phyloP scores from a whole-genome alignment of 306 rosid genomes.

The Cercis canadensis region DNA sequence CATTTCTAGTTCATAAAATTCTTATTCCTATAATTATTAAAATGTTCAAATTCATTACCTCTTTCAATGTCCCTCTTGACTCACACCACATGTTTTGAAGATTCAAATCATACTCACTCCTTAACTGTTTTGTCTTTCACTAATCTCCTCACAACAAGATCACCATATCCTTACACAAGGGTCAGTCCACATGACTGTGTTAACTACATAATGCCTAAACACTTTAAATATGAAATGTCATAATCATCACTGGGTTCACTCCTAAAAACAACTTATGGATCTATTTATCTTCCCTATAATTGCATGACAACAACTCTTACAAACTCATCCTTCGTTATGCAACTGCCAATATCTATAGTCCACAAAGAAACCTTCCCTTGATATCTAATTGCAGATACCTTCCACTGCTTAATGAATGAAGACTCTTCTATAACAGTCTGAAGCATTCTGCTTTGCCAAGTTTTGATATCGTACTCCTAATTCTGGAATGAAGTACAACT shows the following conservation, averaged over 20 bases:
- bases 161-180: conserved; percentile 18
- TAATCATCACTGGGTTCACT: conserved; percentile 9
- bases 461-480: neutral
- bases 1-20: too few species aligned
- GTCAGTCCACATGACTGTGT: conserved; percentile 2
- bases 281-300: conserved; percentile 28
- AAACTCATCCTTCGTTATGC: conserved; percentile 9
- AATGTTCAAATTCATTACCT: too few species aligned
- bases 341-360: conserved; percentile 4
- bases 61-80: conserved; percentile 11
- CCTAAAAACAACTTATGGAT: conserved; percentile 17
- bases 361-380: conserved; percentile 6
- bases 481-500: conserved; percentile 16
- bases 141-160: conserved; percentile 13
- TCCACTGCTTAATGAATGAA: conserved; percentile 15
- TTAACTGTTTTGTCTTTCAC: neutral
- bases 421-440: conserved; percentile 7
- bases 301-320: conserved; percentile 21
- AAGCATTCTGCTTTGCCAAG: conserved; percentile 12
- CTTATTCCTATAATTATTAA: too few species aligned
- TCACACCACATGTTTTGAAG: conserved; percentile 1
- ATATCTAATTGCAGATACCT: conserved; percentile 22
- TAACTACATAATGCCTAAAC: conserved; percentile 20
- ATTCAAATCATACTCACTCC: conserved; percentile 18
- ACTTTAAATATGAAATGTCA: conserved; percentile 5